Percentiles rank a stretch among this genome's conserved stretches.
These are phyloP conservation scores for Fusarium sp. DNA, from an alignment of 2,329 filamentous ascomycete species.

Conservation along the genomic window DNA sequence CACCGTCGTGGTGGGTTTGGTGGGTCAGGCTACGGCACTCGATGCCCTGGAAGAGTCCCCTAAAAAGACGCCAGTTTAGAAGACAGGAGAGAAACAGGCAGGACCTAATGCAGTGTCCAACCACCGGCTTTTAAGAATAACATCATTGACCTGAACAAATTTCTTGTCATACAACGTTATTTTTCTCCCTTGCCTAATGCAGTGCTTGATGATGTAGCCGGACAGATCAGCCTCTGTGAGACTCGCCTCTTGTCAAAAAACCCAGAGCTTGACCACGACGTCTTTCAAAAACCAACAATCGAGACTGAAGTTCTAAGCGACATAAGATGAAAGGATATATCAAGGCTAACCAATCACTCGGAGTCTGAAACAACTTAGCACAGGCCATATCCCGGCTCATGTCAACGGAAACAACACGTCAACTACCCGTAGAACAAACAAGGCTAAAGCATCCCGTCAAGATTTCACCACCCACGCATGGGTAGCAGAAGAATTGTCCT, in stretches of 20 bases:
- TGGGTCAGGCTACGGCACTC: constrained; percentile 20
- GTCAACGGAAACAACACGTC: constrained; percentile 25
- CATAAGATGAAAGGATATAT: not conserved
- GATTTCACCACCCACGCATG: constrained; percentile 16
- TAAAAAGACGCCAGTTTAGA: constrained; percentile 26
- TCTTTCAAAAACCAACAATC: not conserved
- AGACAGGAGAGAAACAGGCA: constrained; percentile 8
- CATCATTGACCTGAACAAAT: constrained; percentile 9
- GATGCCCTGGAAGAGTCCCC: constrained; percentile 24
- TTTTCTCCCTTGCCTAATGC: not conserved
- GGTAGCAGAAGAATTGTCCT: not conserved
- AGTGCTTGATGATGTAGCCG: not conserved
- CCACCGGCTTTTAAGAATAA: constrained; percentile 27
- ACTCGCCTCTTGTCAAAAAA: not conserved
- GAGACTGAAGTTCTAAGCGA: not conserved
- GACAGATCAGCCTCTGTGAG: not conserved
- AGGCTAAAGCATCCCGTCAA: constrained; percentile 6
- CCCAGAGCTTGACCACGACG: not conserved
- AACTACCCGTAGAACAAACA: not conserved
- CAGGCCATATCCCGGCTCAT: constrained; percentile 33
- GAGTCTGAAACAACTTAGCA: constrained; percentile 21
- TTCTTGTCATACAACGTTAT: constrained; percentile 14
- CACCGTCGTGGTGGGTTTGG: constrained; percentile 25
- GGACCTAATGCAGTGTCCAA: constrained; percentile 16
- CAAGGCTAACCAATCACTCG: not conserved